phyloP scores from a whole-genome alignment of 164 flowering plant species.

The Saururus chinensis region DNA sequence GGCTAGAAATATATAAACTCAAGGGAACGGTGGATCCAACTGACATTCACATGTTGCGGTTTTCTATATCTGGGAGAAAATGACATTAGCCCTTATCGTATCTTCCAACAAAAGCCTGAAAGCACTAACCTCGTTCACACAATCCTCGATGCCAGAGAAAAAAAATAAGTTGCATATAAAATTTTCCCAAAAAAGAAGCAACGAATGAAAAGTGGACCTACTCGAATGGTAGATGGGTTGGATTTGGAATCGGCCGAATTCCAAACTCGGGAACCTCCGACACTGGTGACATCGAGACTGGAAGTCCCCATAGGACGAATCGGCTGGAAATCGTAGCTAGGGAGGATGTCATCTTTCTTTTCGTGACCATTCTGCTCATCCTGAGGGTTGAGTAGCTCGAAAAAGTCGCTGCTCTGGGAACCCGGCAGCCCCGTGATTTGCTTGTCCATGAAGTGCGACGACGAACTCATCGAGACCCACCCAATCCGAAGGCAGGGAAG shows the following conservation, averaged over 20 bases:
- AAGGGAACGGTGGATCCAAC: too few relatives aligned
- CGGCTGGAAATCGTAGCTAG: constrained; percentile 86
- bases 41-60: too few relatives aligned
- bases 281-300: constrained; percentile 20
- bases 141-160: too few relatives aligned
- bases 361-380: constrained; percentile 16
- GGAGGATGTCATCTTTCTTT: constrained; percentile 53
- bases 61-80: too few relatives aligned
- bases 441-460: constrained; percentile 75
- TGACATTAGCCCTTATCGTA: too few relatives aligned
- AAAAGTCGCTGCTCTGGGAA: constrained; percentile 36
- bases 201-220: constrained; percentile 7
- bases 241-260: constrained; percentile 38
- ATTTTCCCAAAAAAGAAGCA: too few relatives aligned
- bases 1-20: too few relatives aligned
- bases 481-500: neutral
- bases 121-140: too few relatives aligned
- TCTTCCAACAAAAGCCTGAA: too few relatives aligned
- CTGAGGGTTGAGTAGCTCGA: constrained; percentile 38
- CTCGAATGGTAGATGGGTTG: constrained; percentile 22
- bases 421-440: constrained; percentile 81
- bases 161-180: too few relatives aligned
- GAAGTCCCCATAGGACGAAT: constrained; percentile 31
- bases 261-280: constrained; percentile 41
- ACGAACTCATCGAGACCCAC: constrained; percentile 42